Base-by-base conservation (phyloP, 2,329 filamentous ascomycete genomes). In the Fusarium redolens region DNA sequence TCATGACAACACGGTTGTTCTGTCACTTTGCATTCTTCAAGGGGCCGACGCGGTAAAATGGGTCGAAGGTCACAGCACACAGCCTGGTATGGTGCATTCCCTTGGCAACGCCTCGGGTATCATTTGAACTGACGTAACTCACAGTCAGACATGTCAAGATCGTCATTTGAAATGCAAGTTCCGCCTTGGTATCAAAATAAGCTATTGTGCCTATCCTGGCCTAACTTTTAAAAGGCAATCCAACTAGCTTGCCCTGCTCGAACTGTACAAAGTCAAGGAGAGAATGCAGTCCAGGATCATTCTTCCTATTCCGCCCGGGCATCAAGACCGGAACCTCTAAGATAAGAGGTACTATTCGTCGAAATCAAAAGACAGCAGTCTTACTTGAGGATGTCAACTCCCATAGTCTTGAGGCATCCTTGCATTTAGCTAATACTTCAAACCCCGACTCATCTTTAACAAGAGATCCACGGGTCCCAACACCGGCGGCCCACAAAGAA, bases 181-280 rank as follows among this genome's bases (percentile, higher is more conserved):
- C 14, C 8, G 22, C 8, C 33, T n/a, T 4, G 7, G 28, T 3
- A 2, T 28, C 3, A 4, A 15, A 25, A 18, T 4, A 1, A 17
- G 18, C 25, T 20, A 6, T 11, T 3, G 17, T 37, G 4, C 3
- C 1, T 8, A 25, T 37, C 25, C 48, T 52, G 13, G 11, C 5
- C 35, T 6, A 25, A 13, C 20, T 4, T 25, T 4, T 4, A 12
- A 38, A 20, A 38, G 22, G 50, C 2, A 15, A 28, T 7, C 2
- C 22, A 28, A 52, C 9, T 20, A 28, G 22, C 13, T 1, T 38
- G 0, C 33, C 33, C 13, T 52, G 33, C 33, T 52, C 22, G 18
- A 52, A 52, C 33, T 52, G 13, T 18, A 52, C 33, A 7, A 52
- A 28, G 12, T 52, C 50, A 8, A 12, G 8, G 18, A 52, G n/a